These are phyloP conservation scores for Rubus parviflorus DNA, from an alignment of 306 rosid genomes.

Conservation along the genomic window DNA sequence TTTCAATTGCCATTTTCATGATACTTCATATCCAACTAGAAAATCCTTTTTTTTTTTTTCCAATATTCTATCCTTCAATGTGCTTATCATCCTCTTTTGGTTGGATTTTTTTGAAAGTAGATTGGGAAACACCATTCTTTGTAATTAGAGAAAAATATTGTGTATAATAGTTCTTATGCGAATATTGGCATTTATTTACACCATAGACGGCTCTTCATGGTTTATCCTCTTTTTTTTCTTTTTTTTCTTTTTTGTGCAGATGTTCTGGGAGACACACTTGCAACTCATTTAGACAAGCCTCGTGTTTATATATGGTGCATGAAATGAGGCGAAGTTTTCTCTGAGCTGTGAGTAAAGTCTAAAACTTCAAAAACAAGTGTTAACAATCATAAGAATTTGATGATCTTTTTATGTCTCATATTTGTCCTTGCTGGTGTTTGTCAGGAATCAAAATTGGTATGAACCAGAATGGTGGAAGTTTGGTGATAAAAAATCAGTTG, in stretches of 20 bases:
- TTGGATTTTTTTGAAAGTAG: background rate
- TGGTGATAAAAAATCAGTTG: constrained; percentile 87
- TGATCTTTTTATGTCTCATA: constrained; percentile 24
- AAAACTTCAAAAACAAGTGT: constrained; percentile 14
- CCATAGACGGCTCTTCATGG: constrained; percentile 23
- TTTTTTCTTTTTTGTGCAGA: constrained; percentile 41
- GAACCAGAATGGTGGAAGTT: constrained; percentile 99
- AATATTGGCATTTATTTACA: background rate
- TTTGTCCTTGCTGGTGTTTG: constrained; percentile 29
- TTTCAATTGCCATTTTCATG: background rate
- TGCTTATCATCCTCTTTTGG: too few relatives aligned
- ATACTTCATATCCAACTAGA: constrained; percentile 11
- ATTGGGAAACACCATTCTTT: background rate
- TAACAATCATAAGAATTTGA: background rate
- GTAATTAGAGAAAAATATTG: background rate
- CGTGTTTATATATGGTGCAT: constrained; percentile 95
- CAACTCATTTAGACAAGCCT: constrained; percentile 87
- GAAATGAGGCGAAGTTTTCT: constrained; percentile 99
- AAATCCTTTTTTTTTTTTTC: background rate
- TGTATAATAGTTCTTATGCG: background rate
- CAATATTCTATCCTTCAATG: too few relatives aligned
- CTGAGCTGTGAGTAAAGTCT: constrained; percentile 69
- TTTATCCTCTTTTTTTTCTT: background rate
- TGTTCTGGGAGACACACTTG: constrained; percentile 77
- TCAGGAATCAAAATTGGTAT: constrained; percentile 89